phyloP scores from a whole-genome alignment of 805 yeast genomes.

The Candida cerambycidarum region DNA sequence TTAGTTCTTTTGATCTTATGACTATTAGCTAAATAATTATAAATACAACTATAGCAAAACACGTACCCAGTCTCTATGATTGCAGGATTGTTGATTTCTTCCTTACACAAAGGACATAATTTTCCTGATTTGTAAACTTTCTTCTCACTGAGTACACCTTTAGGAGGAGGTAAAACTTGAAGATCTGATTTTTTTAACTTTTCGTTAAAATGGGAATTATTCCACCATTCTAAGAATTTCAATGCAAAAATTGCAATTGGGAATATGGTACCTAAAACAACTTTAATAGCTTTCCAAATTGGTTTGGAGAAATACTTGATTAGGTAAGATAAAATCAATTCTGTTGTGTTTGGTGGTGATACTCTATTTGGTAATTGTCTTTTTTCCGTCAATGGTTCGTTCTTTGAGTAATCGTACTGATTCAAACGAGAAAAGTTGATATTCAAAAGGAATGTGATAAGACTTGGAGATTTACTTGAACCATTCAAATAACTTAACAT shows the following conservation, averaged over 20 bases:
- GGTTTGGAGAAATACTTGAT: conserved; percentile 25
- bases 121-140: conserved; percentile 29
- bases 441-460: conserved; percentile 59
- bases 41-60: conserved; percentile 85
- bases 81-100: conserved; percentile 72
- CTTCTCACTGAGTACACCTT: conserved; percentile 9
- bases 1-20: conserved; percentile 23
- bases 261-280: conserved; percentile 52
- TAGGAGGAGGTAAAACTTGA: conserved; percentile 49
- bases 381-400: conserved; percentile 17
- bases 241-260: conserved; percentile 80
- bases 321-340: conserved; percentile 29
- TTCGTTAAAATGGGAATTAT: conserved; percentile 67
- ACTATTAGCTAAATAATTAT: conserved; percentile 55
- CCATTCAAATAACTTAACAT: conserved; percentile 70
- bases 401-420: conserved; percentile 47
- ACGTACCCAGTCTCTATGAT: conserved; percentile 90
- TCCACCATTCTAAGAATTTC: conserved; percentile 94
- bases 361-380: conserved; percentile 24
- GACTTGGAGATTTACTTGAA: conserved; percentile 57
- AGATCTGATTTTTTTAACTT: conserved; percentile 55
- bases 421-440: conserved; percentile 67
- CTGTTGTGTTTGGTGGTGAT: conserved; percentile 42
- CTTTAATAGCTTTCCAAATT: conserved; percentile 30
- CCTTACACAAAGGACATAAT: conserved; percentile 69